Conservation (phyloP, 2,329 filamentous ascomycete species). For the Colletotrichum tamarilloi region DNA sequence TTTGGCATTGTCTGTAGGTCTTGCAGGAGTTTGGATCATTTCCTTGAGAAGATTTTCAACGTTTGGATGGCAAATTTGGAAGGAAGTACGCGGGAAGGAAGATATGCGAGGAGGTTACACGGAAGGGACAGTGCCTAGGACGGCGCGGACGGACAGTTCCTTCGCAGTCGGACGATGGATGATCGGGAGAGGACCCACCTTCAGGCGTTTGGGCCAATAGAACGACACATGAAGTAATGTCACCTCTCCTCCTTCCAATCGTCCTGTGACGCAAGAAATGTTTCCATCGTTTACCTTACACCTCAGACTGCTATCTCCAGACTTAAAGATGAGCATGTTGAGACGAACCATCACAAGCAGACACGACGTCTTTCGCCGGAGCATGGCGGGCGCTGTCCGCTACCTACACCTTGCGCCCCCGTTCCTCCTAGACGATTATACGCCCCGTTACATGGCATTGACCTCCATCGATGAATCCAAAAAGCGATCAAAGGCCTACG, state of each 20-base stretch:
- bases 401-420: slow-evolving; percentile 67
- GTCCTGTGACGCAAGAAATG: slow-evolving; percentile 8
- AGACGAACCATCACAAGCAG: neutral
- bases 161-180: too few species aligned
- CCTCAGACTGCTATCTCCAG: neutral
- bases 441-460: slow-evolving; percentile 77
- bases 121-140: neutral
- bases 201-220: neutral
- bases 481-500: slow-evolving; percentile 80
- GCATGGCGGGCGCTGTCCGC: slow-evolving; percentile 15
- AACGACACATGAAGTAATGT: slow-evolving; percentile 18
- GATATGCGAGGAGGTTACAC: neutral
- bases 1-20: neutral
- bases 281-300: neutral
- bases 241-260: neutral
- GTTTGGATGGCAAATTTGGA: neutral
- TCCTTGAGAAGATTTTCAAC: neutral
- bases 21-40: neutral
- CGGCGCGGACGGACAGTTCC: neutral
- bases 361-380: neutral
- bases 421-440: slow-evolving; percentile 81
- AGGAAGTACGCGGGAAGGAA: neutral
- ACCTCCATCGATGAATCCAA: slow-evolving; percentile 75
- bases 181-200: slow-evolving; percentile 1
- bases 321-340: slow-evolving; percentile 7